Conservation (phyloP, 805 yeast genomes). For the Suhomyces faveliae region DNA sequence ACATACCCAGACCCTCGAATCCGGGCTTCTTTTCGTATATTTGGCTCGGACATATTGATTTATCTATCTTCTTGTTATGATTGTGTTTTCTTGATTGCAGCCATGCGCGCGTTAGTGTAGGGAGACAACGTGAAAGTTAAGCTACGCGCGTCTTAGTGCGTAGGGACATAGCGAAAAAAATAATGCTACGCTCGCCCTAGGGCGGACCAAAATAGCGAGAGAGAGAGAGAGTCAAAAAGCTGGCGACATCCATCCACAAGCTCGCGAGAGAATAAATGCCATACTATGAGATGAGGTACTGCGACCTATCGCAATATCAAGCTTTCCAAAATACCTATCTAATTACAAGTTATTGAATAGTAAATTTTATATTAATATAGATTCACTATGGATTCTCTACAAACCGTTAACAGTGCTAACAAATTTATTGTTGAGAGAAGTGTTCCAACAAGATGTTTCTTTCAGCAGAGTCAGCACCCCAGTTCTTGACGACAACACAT, state of each 20-base stretch:
- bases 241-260: not conserved
- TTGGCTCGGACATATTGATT: slow-evolving; percentile 11
- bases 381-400: slow-evolving; percentile 9
- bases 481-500: slow-evolving; percentile 98
- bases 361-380: slow-evolving; percentile 13
- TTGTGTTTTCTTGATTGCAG: not conserved
- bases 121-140: too few species aligned
- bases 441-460: slow-evolving; percentile 94
- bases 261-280: not conserved
- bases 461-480: slow-evolving; percentile 99
- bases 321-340: too few species aligned
- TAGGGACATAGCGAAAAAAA: too few species aligned
- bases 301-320: too few species aligned
- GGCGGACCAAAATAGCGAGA: not conserved
- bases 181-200: not conserved
- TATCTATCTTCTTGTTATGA: not conserved
- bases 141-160: too few species aligned
- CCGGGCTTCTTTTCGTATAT: slow-evolving; percentile 29
- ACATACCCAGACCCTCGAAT: slow-evolving; percentile 46
- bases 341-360: not conserved
- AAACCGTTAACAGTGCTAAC: slow-evolving; percentile 2
- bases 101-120: too few species aligned
- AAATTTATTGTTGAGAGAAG: slow-evolving; percentile 69
- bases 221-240: not conserved
- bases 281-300: too few species aligned